These are phyloP conservation scores for Chrysoporthe cubensis DNA, from an alignment of 2,329 filamentous ascomycete genomes.

Conservation along the genomic window DNA sequence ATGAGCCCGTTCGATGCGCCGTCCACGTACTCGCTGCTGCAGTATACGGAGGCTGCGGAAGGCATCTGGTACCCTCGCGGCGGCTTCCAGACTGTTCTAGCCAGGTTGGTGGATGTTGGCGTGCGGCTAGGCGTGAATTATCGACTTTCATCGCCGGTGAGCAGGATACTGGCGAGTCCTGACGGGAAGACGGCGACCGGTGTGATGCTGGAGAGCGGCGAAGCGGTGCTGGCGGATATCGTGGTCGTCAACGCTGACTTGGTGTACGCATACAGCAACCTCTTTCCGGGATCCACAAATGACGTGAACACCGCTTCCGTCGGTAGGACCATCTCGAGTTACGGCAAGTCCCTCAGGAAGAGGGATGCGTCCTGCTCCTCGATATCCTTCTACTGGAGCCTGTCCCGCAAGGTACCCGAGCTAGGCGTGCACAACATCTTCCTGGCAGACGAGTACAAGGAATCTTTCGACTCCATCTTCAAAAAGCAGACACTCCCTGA, in stretches of 20 bases:
- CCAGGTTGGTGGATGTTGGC: conserved; percentile 66
- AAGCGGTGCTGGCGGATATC: conserved; percentile 64
- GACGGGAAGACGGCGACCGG: conserved; percentile 60
- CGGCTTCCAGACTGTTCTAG: conserved; percentile 69
- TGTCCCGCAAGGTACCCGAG: conserved; percentile 63
- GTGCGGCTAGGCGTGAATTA: conserved; percentile 65
- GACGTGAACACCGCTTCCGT: background rate
- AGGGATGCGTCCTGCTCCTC: conserved; percentile 69
- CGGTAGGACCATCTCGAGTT: conserved; percentile 32
- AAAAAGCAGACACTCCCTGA: conserved; percentile 67
- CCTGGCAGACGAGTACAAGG: conserved; percentile 71
- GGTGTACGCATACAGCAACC: conserved; percentile 73
- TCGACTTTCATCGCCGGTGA: conserved; percentile 61
- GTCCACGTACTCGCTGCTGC: conserved; percentile 72
- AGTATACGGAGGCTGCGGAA: conserved; percentile 76
- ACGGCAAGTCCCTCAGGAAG: conserved; percentile 46
- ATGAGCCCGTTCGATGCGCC: conserved; percentile 80
- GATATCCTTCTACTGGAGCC: conserved; percentile 78
- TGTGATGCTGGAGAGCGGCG: conserved; percentile 61
- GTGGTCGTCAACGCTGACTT: conserved; percentile 76
- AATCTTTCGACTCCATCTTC: conserved; percentile 79
- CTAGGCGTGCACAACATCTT: conserved; percentile 77
- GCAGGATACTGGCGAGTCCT: conserved; percentile 54
- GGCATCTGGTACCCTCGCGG: conserved; percentile 77
- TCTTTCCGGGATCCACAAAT: conserved; percentile 54